Percentiles rank a stretch among this genome's conserved stretches.
These are phyloP conservation scores for Botrytis elliptica DNA, from an alignment of 2,329 filamentous ascomycete species.

Conservation along the genomic window DNA sequence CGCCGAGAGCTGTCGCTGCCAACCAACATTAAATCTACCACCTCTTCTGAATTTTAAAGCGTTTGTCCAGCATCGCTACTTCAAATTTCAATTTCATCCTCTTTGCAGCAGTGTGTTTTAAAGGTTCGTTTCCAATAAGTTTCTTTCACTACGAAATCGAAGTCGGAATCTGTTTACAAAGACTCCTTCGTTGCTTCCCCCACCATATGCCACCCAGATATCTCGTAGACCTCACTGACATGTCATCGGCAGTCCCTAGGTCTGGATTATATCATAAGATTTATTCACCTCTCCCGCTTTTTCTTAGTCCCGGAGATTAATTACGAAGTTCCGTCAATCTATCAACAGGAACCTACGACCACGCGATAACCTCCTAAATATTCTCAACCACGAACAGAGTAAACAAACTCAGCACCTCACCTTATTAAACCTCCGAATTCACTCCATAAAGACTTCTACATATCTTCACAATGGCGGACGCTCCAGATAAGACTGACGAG, in stretches of 20 bases:
- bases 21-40: conserved; percentile 17
- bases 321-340: conserved; percentile 18
- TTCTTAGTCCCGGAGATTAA: conserved; percentile 10
- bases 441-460: conserved; percentile 34
- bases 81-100: conserved; percentile 8
- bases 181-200: conserved; percentile 12
- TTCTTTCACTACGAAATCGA: conserved; percentile 2
- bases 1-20: conserved; percentile 11
- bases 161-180: conserved; percentile 7
- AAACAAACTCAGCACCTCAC: conserved; percentile 38
- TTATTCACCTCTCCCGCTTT: not conserved
- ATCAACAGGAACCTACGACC: conserved; percentile 29
- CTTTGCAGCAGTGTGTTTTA: not conserved
- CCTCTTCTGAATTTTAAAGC: conserved; percentile 1
- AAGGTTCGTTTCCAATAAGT: conserved; percentile 4
- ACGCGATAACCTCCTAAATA: conserved; percentile 35
- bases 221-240: not conserved
- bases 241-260: conserved; percentile 3
- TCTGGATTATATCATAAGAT: conserved; percentile 13
- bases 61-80: conserved; percentile 3
- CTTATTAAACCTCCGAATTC: conserved; percentile 36
- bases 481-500: conserved; percentile 89
- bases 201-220: conserved; percentile 1
- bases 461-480: conserved; percentile 75
- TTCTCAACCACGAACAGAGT: conserved; percentile 31